Conservation (phyloP, 441 rosid genomes). For the Pelargonium cotyledonis region DNA sequence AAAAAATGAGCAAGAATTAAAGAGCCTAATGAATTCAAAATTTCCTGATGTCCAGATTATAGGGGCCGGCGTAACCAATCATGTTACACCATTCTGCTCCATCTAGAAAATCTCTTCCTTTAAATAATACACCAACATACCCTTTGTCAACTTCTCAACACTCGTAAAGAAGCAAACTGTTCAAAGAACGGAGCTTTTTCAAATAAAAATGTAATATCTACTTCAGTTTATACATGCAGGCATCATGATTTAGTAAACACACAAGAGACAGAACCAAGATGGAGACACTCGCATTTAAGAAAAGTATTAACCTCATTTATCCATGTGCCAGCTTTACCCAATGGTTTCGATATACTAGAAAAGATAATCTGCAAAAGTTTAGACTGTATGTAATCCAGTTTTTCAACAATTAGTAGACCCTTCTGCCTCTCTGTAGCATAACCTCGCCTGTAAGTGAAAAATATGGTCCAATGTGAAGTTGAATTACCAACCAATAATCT, state of each 20-base stretch:
- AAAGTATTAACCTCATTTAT: slow-evolving; percentile 54
- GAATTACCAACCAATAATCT: not conserved
- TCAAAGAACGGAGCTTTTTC: no score
- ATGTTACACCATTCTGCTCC: not conserved
- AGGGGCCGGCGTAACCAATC: not conserved
- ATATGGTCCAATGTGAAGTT: not conserved
- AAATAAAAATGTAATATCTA: no score
- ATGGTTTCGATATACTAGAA: slow-evolving; percentile 60
- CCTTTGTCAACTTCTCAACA: no score
- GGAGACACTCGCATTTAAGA: slow-evolving; percentile 1
- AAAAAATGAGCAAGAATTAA: not conserved
- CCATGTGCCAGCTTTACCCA: slow-evolving; percentile 62
- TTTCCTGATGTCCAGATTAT: not conserved
- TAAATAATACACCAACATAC: no score
- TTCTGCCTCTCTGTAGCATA: slow-evolving; percentile 90
- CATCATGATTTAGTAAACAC: not conserved
- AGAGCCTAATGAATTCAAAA: not conserved
- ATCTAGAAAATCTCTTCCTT: no score
- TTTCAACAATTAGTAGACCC: slow-evolving; percentile 80
- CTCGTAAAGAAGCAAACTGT: no score
- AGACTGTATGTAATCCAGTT: slow-evolving; percentile 89
- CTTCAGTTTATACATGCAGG: not conserved
- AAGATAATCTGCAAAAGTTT: slow-evolving; percentile 60
- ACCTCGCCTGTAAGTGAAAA: slow-evolving; percentile 61
- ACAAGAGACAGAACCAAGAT: not conserved